Evolutionary conservation across 192 early-diverging fungal genomes (phyloP), one percentile per base, ranked within the genome.

Genomic region (Coemansia sp.): DNA sequence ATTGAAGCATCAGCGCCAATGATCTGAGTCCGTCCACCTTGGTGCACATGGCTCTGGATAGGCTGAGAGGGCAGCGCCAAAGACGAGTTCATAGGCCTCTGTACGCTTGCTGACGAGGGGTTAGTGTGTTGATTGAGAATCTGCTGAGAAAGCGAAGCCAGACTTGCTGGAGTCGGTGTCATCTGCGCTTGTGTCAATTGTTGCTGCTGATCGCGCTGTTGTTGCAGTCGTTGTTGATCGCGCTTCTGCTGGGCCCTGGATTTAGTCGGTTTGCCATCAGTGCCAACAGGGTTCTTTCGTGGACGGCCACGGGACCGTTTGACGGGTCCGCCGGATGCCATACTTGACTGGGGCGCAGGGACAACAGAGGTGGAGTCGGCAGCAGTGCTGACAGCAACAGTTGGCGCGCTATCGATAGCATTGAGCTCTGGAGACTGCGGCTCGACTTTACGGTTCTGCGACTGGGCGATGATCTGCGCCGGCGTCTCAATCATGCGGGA

Each of bases 261-360:
- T 58, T 64, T 65, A 10, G 68, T 16, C 14, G 71, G 16, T 58
- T 63, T 65, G 24, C 60, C 56, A 18, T 73, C 70, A 7, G 61
- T 64, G 30, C 32, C 65, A 7, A 75, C 28, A 5, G 78, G 78
- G 61, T 75, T 80, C 60, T 80, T 80, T 23, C 78, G 71, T 23
- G 78, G 78, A 4, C 78, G 68, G 24, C 78, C 78, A 5, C 78
- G 68, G 10, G 78, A 23, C 0, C 78, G 64, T 56, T 80, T 80
- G 47, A 71, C 56, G 0, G 72, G 61, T 24, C 76, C 76, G 32
- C 53, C 25, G 10, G 8, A 16, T 1, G 30, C 2, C 25, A 5
- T 27, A 27, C 56, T 32, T 9, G 14, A 41, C 16, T 41, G 31
- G 56, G 7, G 2, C 27, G 31, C 56, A 3, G 56, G 9, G 22